Conservation (phyloP, 257 asterid genomes). For the Solanum rostratum region DNA sequence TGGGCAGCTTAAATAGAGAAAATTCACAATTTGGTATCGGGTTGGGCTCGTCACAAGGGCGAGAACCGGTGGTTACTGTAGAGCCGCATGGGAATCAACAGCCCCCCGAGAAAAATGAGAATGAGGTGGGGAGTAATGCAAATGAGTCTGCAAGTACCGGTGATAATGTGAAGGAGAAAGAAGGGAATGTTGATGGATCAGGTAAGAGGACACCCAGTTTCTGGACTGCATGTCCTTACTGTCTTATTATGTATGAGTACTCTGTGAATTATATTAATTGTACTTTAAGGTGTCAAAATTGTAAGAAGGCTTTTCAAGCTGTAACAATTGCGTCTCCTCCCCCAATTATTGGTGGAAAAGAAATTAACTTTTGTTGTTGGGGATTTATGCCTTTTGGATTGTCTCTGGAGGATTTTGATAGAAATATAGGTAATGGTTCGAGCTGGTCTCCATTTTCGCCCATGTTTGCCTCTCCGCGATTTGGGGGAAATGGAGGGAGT, state of each 20-base stretch:
- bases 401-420: conserved; percentile 33
- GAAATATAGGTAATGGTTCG: conserved; percentile 12
- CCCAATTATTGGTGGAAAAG: conserved; percentile 46
- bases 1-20: conserved; percentile 1
- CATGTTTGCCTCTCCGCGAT: conserved; percentile 45
- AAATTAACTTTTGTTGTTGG: conserved; percentile 66
- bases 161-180: conserved; percentile 10
- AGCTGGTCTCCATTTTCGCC: conserved; percentile 85
- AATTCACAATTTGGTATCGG: neutral
- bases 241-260: conserved; percentile 77
- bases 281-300: conserved; percentile 61
- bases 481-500: conserved; percentile 10
- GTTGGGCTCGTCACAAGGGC: neutral
- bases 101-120: conserved; percentile 1
- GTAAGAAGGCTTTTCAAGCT: conserved; percentile 70
- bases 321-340: conserved; percentile 66
- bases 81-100: conserved; percentile 6
- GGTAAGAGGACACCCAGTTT: conserved; percentile 17
- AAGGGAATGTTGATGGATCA: conserved; percentile 15
- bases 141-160: conserved; percentile 17
- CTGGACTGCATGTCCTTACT: conserved; percentile 81
- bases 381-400: conserved; percentile 57
- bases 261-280: conserved; percentile 50
- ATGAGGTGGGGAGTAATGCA: conserved; percentile 7
- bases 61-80: conserved; percentile 1